Evolutionary conservation across 2,329 filamentous ascomycete species (phyloP), one percentile per base, ranked within the genome.

Genomic region (Didymella lethalis): DNA sequence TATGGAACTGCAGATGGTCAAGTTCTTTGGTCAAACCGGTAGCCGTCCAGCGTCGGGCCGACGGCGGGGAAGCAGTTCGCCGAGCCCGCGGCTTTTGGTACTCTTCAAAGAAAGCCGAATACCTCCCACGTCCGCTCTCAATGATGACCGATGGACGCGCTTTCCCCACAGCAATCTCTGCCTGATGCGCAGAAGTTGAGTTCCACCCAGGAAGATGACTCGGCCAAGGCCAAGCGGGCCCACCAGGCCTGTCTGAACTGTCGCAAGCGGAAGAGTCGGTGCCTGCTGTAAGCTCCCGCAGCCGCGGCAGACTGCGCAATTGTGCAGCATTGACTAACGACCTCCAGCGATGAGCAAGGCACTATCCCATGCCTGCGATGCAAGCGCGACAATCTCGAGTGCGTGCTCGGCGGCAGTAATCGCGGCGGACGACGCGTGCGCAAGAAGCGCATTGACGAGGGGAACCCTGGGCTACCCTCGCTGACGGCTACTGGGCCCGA

Each of bases 381-480:
- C 73, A 81, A 84, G 61, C 81, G 82, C 64, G 84, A 86, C 62
- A 79, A 81, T 56, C 83, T 84, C 51, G 84, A 87, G 60, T 88
- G 85, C 69, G 80, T 87, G 11, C 79, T 87, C 20, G 85, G 84
- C 7, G 82, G 83, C 44, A 86, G 84, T 47, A 87, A 87, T 67
- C 82, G 85, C 54, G 85, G 85, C 45, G 85, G 85, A 14, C 80
- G 84, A 54, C 81, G 85, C 46, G 81, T 86, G 57, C 82, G 85
- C 52, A 85, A 84, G 67, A 84, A 84, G 58, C 67, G 63, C 48
- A 18, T 66, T 26, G 65, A 69, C 28, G 65, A 64, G n/a, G 14
- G 46, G 4, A 28, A 36, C 48, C 36, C 62, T 5, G 54, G 58
- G 12, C 56, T 75, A n/a, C 71, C 73, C 18, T 60, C 72, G 26